Percentiles rank a stretch among this genome's conserved stretches.
These are phyloP conservation scores for Aspergillus cejpii DNA, from an alignment of 2,329 filamentous ascomycete genomes.

Conservation along the genomic window DNA sequence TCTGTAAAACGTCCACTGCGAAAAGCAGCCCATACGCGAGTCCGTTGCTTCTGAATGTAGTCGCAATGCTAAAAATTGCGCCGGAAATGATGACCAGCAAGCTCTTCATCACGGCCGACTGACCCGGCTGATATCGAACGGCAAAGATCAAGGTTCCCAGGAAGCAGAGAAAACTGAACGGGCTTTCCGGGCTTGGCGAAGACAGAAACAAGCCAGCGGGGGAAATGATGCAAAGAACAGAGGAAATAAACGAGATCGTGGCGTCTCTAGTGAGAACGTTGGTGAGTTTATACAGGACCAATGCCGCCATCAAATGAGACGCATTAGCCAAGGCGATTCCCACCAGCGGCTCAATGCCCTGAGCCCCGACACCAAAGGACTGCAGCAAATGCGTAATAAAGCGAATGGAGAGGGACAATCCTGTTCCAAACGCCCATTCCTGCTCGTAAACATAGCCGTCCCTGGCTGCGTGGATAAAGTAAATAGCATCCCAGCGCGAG, in stretches of 20 bases:
- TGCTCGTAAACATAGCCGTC: conserved; percentile 8
- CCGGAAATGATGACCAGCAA: conserved; percentile 1
- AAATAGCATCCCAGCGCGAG: conserved; percentile 2
- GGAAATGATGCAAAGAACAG: conserved; percentile 6
- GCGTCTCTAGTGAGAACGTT: too few species aligned
- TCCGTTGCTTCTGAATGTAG: conserved; percentile 6
- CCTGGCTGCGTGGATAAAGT: conserved; percentile 5
- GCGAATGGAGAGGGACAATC: background rate
- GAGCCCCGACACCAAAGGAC: too few species aligned
- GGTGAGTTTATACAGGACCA: conserved; percentile 1
- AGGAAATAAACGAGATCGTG: conserved; percentile 8
- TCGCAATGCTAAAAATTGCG: conserved; percentile 3
- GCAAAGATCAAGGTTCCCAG: conserved; percentile 4
- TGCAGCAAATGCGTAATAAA: background rate
- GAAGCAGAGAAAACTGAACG: conserved; percentile 5
- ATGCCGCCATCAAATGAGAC: conserved; percentile 4
- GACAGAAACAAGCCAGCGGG: conserved; percentile 8
- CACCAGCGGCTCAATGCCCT: background rate
- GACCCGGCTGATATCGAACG: background rate
- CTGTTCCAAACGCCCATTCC: conserved; percentile 9
- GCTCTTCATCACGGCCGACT: background rate
- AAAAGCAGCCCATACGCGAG: conserved; percentile 4
- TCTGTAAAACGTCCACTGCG: too few species aligned
- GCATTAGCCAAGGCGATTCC: conserved; percentile 4
- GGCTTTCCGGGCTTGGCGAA: conserved; percentile 4